Base-by-base conservation (phyloP, 192 early-diverging fungal genomes). In the Coemansia sp. region DNA sequence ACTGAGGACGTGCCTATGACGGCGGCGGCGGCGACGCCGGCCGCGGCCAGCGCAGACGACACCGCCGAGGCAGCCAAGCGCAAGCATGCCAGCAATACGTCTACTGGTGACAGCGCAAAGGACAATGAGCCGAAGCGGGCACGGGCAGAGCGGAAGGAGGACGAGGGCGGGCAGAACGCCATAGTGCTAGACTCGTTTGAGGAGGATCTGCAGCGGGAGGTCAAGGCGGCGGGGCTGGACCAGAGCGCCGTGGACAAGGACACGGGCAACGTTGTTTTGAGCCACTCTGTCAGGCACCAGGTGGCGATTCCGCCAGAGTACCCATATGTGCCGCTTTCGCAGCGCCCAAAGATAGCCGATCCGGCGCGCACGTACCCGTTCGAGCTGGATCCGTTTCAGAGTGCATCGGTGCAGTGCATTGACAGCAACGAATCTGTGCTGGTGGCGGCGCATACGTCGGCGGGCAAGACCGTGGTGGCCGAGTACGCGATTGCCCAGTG, bases 401-500 rank as follows among this genome's bases (percentile, higher is more conserved):
- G 81, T 27, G 85, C 86, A 13, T 80, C 95, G 3, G 85, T 96
- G 18, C 74, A 80, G 60, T 90, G 85, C 38, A 98, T 98, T 40
- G 79, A 96, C 54, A 77, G 90, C 54, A 79, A 82, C 30, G 95
- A 98, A 61, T 91, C 89, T 3, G 93, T 98, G n/a, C 64, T 98
- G 28, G 93, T 98, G 1, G 82, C 88, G 34, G 95, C 95, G 0
- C 95, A 98, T 43, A 98, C 95, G 1, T 91, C 88, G 30, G 95
- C 95, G 12, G 95, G 95, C 47, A 98, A 98, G 61, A 98, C 95
- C 0, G 95, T 98, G 3, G 89, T 98, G 20, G 95, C 95, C n/a
- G 95, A 98, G 60, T 98, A 96, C 66, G 95, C 95, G 0, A 98
- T 98, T 59, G 95, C 93, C 0, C 86, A 87, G 29, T 79, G 82